A percentile compares a stretch with the other conserved stretches of the same genome.
Evolutionary conservation across 192 early-diverging fungal genomes (phyloP).

Genomic region (Kappamyces sp.): DNA sequence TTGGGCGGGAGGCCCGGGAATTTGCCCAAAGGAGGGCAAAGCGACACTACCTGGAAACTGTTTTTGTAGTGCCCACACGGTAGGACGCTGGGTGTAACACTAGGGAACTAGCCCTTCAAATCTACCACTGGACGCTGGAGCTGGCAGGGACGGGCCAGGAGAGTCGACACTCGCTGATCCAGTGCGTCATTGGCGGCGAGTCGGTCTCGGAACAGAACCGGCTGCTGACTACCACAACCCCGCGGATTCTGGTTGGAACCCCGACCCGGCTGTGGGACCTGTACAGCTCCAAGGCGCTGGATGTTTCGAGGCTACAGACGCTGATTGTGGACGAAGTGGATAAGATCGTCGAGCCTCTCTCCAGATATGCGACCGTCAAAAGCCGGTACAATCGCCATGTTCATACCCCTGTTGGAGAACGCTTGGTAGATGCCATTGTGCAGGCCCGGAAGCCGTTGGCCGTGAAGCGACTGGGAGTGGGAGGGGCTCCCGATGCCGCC

Average conservation of each 20-base stretch:
- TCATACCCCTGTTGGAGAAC: constrained; percentile 36
- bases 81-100: not conserved
- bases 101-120: constrained; percentile 38
- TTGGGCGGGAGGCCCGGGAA: not conserved
- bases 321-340: constrained; percentile 46
- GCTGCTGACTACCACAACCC: constrained; percentile 17
- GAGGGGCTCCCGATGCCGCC: not conserved
- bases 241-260: constrained; percentile 40
- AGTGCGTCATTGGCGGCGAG: constrained; percentile 31
- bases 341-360: constrained; percentile 20
- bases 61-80: constrained; percentile 38
- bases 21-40: constrained; percentile 13
- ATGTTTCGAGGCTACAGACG: constrained; percentile 29
- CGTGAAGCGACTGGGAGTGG: no score
- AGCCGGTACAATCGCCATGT: constrained; percentile 20
- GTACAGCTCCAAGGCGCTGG: constrained; percentile 22
- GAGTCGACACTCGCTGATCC: constrained; percentile 26
- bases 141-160: not conserved
- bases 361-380: constrained; percentile 27
- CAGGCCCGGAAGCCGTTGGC: constrained; percentile 12
- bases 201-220: constrained; percentile 20
- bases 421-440: constrained; percentile 30
- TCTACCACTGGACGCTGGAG: constrained; percentile 16
- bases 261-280: constrained; percentile 29
- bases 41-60: constrained; percentile 23